A percentile compares a stretch with the other conserved stretches of the same genome.
phyloP scores from a whole-genome alignment of 2,329 filamentous ascomycete genomes.

The Cadophora malorum region DNA sequence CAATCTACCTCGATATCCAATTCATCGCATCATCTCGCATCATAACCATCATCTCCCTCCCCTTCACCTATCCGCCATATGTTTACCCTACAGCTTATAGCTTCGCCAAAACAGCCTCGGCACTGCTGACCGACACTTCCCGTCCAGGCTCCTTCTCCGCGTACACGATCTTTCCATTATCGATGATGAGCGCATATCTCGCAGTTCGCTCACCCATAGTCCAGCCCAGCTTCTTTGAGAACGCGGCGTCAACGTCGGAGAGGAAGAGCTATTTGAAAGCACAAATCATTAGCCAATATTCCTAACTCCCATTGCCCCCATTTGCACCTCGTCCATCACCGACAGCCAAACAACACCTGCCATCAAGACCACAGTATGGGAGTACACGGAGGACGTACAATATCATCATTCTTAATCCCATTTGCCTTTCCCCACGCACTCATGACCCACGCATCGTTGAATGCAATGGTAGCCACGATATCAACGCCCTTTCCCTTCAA shows the following conservation, averaged over 20 bases:
- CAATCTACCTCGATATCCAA: not conserved
- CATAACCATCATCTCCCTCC: not conserved
- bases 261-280: slow-evolving; percentile 62
- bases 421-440: slow-evolving; percentile 77
- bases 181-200: slow-evolving; percentile 71
- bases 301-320: not conserved
- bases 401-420: slow-evolving; percentile 65
- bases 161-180: slow-evolving; percentile 71
- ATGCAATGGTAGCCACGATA: slow-evolving; percentile 69
- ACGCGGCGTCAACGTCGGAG: slow-evolving; percentile 66
- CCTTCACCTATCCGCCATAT: not conserved
- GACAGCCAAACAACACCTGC: not conserved
- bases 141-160: slow-evolving; percentile 64
- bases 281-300: slow-evolving; percentile 10
- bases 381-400: slow-evolving; percentile 55
- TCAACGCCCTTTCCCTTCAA: slow-evolving; percentile 72
- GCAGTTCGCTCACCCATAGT: slow-evolving; percentile 64
- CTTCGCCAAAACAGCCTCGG: slow-evolving; percentile 44
- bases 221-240: slow-evolving; percentile 72
- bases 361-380: not conserved
- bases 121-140: slow-evolving; percentile 43
- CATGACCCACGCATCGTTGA: slow-evolving; percentile 75
- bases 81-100: slow-evolving; percentile 31
- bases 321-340: not conserved
- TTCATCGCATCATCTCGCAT: not conserved